These are phyloP conservation scores for Penicillium sp. DNA, from an alignment of 2,329 filamentous ascomycete species.

Conservation along the genomic window DNA sequence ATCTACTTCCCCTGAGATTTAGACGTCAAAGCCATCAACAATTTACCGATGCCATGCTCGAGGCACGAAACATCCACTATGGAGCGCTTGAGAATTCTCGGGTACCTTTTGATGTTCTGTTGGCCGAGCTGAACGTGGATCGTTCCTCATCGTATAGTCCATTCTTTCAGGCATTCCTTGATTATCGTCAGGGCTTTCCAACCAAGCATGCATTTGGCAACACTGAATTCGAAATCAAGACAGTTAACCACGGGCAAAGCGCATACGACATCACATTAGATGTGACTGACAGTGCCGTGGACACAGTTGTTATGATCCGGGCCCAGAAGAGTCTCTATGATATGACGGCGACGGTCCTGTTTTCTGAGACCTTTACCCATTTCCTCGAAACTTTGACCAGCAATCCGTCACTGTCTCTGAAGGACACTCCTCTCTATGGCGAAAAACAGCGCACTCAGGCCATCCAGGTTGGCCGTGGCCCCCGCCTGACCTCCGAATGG, in stretches of 20 bases:
- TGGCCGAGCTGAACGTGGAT: slow-evolving; percentile 41
- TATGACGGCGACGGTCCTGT: slow-evolving; percentile 20
- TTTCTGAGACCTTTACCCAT: slow-evolving; percentile 22
- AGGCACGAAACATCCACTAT: slow-evolving; percentile 24
- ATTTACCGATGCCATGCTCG: slow-evolving; percentile 30
- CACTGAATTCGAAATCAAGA: slow-evolving; percentile 11
- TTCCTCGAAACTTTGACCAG: slow-evolving; percentile 19
- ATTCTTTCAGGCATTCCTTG: slow-evolving; percentile 49
- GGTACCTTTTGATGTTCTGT: slow-evolving; percentile 49
- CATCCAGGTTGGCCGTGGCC: slow-evolving; percentile 15
- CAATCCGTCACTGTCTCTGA: slow-evolving; percentile 18
- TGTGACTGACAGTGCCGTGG: slow-evolving; percentile 29
- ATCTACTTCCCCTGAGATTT: slow-evolving; percentile 48
- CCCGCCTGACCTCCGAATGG: slow-evolving; percentile 23
- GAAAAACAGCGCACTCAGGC: slow-evolving; percentile 16
- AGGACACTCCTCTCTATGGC: slow-evolving; percentile 17
- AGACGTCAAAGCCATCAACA: slow-evolving; percentile 17
- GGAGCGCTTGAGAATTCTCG: slow-evolving; percentile 40
- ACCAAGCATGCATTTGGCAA: background rate
- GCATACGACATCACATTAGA: slow-evolving; percentile 37
- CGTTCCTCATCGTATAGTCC: slow-evolving; percentile 41
- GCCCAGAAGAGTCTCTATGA: slow-evolving; percentile 32
- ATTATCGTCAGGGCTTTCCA: slow-evolving; percentile 41
- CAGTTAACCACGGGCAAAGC: slow-evolving; percentile 19
- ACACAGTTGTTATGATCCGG: slow-evolving; percentile 20